Conservation (phyloP, 331 rosid species). For the Cydonia oblonga region DNA sequence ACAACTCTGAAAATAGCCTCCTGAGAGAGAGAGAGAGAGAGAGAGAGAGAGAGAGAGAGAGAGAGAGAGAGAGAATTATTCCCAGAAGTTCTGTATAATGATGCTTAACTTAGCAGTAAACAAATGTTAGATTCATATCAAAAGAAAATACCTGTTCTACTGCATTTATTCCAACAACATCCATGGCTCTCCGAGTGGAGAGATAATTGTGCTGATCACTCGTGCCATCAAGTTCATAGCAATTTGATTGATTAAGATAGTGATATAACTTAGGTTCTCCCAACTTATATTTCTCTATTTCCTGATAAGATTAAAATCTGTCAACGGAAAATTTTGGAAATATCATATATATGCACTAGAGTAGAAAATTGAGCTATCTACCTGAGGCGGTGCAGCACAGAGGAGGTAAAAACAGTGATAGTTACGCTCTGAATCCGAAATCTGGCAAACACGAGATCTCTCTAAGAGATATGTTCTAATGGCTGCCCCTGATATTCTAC, state of each 20-base stretch:
- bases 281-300: slow-evolving; percentile 68
- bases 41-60: too few relatives aligned
- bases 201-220: slow-evolving; percentile 73
- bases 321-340: not conserved
- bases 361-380: slow-evolving; percentile 5
- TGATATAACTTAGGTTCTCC: slow-evolving; percentile 73
- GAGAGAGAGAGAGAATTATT: not conserved
- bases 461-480: slow-evolving; percentile 87
- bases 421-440: slow-evolving; percentile 85
- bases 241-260: slow-evolving; percentile 83
- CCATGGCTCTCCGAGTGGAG: slow-evolving; percentile 90
- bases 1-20: too few relatives aligned
- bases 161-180: slow-evolving; percentile 70
- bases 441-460: slow-evolving; percentile 92
- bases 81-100: not conserved
- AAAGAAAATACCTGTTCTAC: slow-evolving; percentile 59
- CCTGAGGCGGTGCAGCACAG: slow-evolving; percentile 90
- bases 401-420: slow-evolving; percentile 86
- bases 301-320: slow-evolving; percentile 26
- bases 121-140: slow-evolving; percentile 6
- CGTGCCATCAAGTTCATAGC: slow-evolving; percentile 62
- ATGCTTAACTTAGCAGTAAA: not conserved
- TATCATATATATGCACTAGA: not conserved
- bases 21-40: too few relatives aligned
- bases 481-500: slow-evolving; percentile 93